Evolutionary conservation across 768 basidiomycete species (phyloP), one percentile per base, ranked within the genome.

Genomic region (Tulasnella sp.): DNA sequence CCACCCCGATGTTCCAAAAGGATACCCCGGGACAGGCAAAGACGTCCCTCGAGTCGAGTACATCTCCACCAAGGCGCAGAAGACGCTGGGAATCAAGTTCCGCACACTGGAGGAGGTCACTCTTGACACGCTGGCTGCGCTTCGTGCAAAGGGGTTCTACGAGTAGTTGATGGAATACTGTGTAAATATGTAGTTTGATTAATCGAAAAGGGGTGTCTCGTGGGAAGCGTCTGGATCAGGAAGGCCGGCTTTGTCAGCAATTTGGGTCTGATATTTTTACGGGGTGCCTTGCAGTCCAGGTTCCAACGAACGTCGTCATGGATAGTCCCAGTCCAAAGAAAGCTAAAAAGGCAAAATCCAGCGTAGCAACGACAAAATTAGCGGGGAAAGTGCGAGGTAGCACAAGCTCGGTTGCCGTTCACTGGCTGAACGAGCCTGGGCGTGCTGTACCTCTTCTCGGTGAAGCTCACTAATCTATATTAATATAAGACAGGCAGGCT

Each of bases 51-150:
- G 29, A 35, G 48, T 61, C 18, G 51, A 51, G 51, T 51, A 23
- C 23, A 32, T 35, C 26, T 42, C 74, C 13, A 75, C 74, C 0
- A 75, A 75, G 46, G 57, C 57, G 48, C n/a, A 75, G 35, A 67
- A 46, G 29, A 26, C 29, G 10, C 26, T 75, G 9, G 51, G 37
- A n/a, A 46, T 75, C 46, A 75, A 75, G 51, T 77, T 73, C 70
- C 44, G 74, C 37, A 51, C 42, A n/a, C 23, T 75, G 29, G 73
- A 79, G 79, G 78, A 78, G 78, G 78, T 37, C 11, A 26, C 61
- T 20, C 7, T 57, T 6, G 78, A 48, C n/a, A 79, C 77, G 9
- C 37, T 77, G 18, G 29, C 26, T 13, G 26, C 35, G 11, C 40
- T 79, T 29, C 51, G 39, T 39, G 69, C 23, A n/a, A 40, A 55